phyloP scores from a whole-genome alignment of 2,329 filamentous ascomycete genomes.

The Ophiostoma piceae region DNA sequence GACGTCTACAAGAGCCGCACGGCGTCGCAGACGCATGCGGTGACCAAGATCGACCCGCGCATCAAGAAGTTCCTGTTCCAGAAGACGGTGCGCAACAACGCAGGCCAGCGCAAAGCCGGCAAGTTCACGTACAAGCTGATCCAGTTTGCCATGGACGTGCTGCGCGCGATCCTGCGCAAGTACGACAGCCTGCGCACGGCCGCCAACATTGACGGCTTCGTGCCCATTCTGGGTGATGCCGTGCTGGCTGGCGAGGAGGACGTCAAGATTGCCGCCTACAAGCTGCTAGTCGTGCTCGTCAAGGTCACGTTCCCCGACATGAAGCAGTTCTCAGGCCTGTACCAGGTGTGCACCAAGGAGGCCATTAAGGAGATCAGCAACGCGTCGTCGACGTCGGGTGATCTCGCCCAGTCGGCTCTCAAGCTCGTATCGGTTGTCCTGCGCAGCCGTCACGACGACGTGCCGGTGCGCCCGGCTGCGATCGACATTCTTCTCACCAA shows the following conservation, averaged over 20 bases:
- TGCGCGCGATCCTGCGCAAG: conserved; percentile 81
- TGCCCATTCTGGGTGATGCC: conserved; percentile 84
- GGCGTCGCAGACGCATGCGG: conserved; percentile 22
- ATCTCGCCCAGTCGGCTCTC: conserved; percentile 79
- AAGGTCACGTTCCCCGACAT: conserved; percentile 69
- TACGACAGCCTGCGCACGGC: conserved; percentile 74
- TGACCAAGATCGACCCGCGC: conserved; percentile 46
- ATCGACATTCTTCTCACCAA: conserved; percentile 77
- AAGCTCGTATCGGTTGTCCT: conserved; percentile 84
- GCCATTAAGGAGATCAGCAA: conserved; percentile 75
- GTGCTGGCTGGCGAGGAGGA: conserved; percentile 83
- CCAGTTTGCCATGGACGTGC: conserved; percentile 79
- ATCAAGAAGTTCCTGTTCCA: conserved; percentile 74
- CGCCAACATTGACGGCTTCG: conserved; percentile 74
- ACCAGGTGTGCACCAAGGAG: conserved; percentile 76
- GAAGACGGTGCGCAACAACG: conserved; percentile 68
- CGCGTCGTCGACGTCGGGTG: conserved; percentile 71
- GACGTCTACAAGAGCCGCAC: conserved; percentile 67
- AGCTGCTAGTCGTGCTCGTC: conserved; percentile 77
- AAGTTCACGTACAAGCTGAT: conserved; percentile 83
- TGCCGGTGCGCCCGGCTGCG: conserved; percentile 72
- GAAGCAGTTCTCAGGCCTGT: conserved; percentile 52
- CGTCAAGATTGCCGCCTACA: conserved; percentile 81
- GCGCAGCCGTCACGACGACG: conserved; percentile 69
- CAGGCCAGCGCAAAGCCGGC: conserved; percentile 60